These are phyloP conservation scores for Fabrea salina DNA, from an alignment of 169 alveolate species.

Conservation along the genomic window DNA sequence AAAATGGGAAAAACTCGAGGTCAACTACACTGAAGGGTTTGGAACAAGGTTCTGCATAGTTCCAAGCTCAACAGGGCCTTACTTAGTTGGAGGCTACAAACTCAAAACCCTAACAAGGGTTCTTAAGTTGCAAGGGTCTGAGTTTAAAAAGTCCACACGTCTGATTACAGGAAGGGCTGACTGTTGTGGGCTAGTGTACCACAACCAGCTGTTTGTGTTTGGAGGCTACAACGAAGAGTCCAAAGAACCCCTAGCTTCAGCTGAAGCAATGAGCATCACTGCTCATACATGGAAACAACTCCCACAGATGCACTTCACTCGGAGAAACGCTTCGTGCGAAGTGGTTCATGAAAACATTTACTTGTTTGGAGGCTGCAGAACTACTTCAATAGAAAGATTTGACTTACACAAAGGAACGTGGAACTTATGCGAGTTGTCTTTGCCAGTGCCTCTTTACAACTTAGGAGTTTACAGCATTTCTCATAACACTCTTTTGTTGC, in stretches of 20 bases:
- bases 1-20: not conserved
- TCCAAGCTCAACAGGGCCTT: not conserved
- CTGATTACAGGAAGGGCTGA: not conserved
- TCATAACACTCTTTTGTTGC: not conserved
- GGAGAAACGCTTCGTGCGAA: not conserved
- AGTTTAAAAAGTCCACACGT: not conserved
- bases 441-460: not conserved
- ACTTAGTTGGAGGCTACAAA: not conserved
- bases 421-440: not conserved
- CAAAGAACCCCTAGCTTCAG: not conserved
- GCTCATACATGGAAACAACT: not conserved
- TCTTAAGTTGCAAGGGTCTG: not conserved
- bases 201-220: not conserved
- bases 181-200: not conserved
- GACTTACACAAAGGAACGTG: not conserved
- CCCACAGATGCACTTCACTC: not conserved
- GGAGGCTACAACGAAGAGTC: conserved; percentile 1
- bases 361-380: not conserved
- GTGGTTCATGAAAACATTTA: not conserved
- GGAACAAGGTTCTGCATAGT: not conserved
- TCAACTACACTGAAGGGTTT: not conserved
- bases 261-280: not conserved
- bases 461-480: not conserved
- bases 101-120: not conserved
- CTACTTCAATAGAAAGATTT: not conserved